Evolutionary conservation across 1,284 basidiomycete species (phyloP).

Genomic region (Tylopilus sp.): DNA sequence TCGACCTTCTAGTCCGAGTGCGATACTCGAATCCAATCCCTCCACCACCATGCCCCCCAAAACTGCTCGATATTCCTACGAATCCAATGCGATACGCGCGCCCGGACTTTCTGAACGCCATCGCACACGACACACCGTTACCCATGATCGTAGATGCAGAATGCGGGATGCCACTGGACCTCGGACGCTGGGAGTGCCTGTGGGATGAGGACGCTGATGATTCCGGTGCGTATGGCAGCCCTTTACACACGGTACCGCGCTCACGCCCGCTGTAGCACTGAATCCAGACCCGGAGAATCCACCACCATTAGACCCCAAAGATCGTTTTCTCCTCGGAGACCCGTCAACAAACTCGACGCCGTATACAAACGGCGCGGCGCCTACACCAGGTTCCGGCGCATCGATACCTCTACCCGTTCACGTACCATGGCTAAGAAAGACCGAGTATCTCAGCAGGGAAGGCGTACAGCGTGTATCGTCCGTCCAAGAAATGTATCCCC

Average conservation of each 20-base stretch:
- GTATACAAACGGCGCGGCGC: constrained; percentile 41
- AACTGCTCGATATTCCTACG: constrained; percentile 83
- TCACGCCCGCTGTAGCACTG: constrained; percentile 41
- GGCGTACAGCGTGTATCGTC: constrained; percentile 44
- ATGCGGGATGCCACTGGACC: constrained; percentile 88
- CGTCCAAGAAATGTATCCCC: constrained; percentile 54
- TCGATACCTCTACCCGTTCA: constrained; percentile 50
- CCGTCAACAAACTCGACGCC: constrained; percentile 43
- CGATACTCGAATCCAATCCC: constrained; percentile 91
- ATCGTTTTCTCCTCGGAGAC: constrained; percentile 64
- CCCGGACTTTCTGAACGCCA: constrained; percentile 74
- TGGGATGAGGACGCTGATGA: constrained; percentile 77
- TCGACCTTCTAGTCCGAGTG: constrained; percentile 86
- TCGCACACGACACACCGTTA: constrained; percentile 74
- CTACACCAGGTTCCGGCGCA: constrained; percentile 32
- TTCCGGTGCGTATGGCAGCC: constrained; percentile 46
- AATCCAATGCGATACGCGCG: constrained; percentile 80
- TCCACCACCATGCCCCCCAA: constrained; percentile 90
- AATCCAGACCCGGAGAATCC: constrained; percentile 62
- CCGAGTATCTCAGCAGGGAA: constrained; percentile 77
- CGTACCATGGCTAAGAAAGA: constrained; percentile 86
- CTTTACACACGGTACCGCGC: constrained; percentile 1
- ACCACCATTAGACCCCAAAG: constrained; percentile 66
- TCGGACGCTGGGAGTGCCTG: constrained; percentile 74
- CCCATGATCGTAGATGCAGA: constrained; percentile 95